A percentile compares a stretch with the other conserved stretches of the same genome.
Evolutionary conservation across 2,329 filamentous ascomycete genomes (phyloP).

Genomic region (Botrytis pseudocinerea): DNA sequence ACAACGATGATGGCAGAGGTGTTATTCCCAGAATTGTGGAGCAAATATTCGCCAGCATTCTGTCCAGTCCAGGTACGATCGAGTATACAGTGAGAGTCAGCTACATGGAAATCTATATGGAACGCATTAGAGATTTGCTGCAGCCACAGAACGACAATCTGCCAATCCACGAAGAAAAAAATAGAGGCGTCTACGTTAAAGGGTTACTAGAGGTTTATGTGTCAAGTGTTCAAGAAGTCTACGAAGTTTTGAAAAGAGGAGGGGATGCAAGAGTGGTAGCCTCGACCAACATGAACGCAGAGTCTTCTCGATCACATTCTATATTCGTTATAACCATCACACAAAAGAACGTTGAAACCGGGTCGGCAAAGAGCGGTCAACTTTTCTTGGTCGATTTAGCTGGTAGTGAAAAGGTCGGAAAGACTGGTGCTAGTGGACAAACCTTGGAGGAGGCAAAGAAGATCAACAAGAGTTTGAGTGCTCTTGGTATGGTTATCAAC

Average conservation of each 20-base stretch:
- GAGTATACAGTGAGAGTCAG: constrained; percentile 98
- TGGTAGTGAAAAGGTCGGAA: constrained; percentile 97
- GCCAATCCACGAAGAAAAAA: constrained; percentile 97
- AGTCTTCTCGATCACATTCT: constrained; percentile 96
- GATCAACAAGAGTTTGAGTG: constrained; percentile 99
- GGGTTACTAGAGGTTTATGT: constrained; percentile 94
- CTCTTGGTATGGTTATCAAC: constrained; percentile 98
- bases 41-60: constrained; percentile 94
- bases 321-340: constrained; percentile 97
- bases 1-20: constrained; percentile 82
- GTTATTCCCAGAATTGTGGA: constrained; percentile 97
- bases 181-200: constrained; percentile 93
- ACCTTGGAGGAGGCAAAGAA: constrained; percentile 98
- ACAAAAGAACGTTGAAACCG: constrained; percentile 96
- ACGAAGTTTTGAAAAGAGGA: constrained; percentile 93
- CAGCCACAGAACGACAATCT: constrained; percentile 93
- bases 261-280: constrained; percentile 88
- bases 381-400: constrained; percentile 97
- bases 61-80: constrained; percentile 87
- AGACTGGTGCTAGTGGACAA: constrained; percentile 96
- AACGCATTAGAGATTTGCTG: constrained; percentile 90
- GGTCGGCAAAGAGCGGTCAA: constrained; percentile 92
- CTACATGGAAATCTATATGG: constrained; percentile 99
- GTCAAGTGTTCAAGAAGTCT: constrained; percentile 91
- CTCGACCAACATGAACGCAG: constrained; percentile 98